These are phyloP conservation scores for Halophytophthora polymorphica DNA, from an alignment of 352 stramenopile species.

Conservation along the genomic window DNA sequence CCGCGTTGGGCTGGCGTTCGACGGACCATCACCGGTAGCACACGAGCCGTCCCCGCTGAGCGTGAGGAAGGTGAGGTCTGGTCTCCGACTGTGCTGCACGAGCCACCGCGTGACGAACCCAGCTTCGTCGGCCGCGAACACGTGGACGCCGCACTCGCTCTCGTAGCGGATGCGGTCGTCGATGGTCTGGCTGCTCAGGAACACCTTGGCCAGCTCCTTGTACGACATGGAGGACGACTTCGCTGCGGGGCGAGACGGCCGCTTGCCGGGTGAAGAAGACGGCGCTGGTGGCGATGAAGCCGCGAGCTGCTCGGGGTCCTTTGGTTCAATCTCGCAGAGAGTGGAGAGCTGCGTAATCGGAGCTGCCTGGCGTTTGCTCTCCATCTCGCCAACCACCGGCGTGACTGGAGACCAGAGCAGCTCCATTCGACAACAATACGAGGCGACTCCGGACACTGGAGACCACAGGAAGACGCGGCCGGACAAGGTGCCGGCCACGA, in stretches of 20 bases:
- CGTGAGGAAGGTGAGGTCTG: background rate
- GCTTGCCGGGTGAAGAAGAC: background rate
- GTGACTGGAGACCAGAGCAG: slow-evolving; percentile 6
- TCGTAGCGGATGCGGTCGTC: slow-evolving; percentile 29
- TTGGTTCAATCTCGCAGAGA: slow-evolving; percentile 6
- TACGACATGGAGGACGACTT: slow-evolving; percentile 3
- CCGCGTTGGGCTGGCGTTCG: background rate
- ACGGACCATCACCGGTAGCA: slow-evolving; percentile 7
- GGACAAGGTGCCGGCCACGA: slow-evolving; percentile 47
- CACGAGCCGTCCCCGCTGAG: slow-evolving; percentile 3
- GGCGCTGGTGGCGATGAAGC: background rate
- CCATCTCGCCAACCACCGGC: background rate
- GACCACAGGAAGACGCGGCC: slow-evolving; percentile 54
- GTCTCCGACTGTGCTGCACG: slow-evolving; percentile 12
- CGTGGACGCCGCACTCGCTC: slow-evolving; percentile 23
- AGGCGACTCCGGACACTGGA: slow-evolving; percentile 15
- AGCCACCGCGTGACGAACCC: slow-evolving; percentile 41
- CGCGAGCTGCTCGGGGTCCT: background rate
- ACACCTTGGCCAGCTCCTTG: slow-evolving; percentile 16
- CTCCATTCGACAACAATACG: slow-evolving; percentile 22
- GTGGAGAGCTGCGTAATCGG: slow-evolving; percentile 17
- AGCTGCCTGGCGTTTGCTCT: background rate
- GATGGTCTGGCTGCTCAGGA: slow-evolving; percentile 17
- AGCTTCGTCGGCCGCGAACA: slow-evolving; percentile 44
- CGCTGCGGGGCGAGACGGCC: background rate